phyloP scores from a whole-genome alignment of 192 early-diverging fungal species.

The Linderina pennispora region DNA sequence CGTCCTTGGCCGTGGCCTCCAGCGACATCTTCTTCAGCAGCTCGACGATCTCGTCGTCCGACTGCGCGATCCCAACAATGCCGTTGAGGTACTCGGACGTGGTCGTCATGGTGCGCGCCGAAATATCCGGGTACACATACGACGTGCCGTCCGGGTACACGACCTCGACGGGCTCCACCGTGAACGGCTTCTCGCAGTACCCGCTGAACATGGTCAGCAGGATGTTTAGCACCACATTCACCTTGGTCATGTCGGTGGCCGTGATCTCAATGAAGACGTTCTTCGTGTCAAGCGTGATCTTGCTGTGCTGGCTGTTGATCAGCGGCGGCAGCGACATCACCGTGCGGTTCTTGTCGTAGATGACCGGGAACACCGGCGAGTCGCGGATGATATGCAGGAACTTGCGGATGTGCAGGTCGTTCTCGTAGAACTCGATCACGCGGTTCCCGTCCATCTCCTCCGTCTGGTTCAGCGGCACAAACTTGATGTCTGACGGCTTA shows the following conservation, averaged over 20 bases:
- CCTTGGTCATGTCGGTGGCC: slow-evolving; percentile 94
- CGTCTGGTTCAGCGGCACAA: slow-evolving; percentile 88
- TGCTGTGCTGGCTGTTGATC: slow-evolving; percentile 98
- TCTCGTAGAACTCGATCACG: slow-evolving; percentile 87
- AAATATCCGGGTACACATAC: slow-evolving; percentile 68
- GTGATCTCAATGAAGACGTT: slow-evolving; percentile 99
- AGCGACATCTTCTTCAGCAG: slow-evolving; percentile 88
- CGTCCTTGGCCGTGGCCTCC: slow-evolving; percentile 49
- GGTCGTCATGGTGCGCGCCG: slow-evolving; percentile 61
- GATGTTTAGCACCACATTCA: slow-evolving; percentile 88
- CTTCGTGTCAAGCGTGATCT: slow-evolving; percentile 89
- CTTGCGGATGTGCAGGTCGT: slow-evolving; percentile 77
- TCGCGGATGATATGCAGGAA: slow-evolving; percentile 92
- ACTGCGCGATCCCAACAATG: slow-evolving; percentile 68
- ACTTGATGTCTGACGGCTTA: slow-evolving; percentile 84
- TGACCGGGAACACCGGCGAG: slow-evolving; percentile 83
- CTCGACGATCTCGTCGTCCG: slow-evolving; percentile 61
- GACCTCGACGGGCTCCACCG: slow-evolving; percentile 91
- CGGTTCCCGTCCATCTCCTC: slow-evolving; percentile 80
- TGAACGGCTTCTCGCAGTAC: slow-evolving; percentile 87
- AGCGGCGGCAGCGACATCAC: slow-evolving; percentile 97
- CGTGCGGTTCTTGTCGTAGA: slow-evolving; percentile 74
- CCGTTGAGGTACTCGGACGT: slow-evolving; percentile 85
- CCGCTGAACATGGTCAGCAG: slow-evolving; percentile 93
- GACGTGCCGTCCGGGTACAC: slow-evolving; percentile 72